Evolutionary conservation across 352 stramenopile species (phyloP).

Genomic region (Globisporangium irregulare): DNA sequence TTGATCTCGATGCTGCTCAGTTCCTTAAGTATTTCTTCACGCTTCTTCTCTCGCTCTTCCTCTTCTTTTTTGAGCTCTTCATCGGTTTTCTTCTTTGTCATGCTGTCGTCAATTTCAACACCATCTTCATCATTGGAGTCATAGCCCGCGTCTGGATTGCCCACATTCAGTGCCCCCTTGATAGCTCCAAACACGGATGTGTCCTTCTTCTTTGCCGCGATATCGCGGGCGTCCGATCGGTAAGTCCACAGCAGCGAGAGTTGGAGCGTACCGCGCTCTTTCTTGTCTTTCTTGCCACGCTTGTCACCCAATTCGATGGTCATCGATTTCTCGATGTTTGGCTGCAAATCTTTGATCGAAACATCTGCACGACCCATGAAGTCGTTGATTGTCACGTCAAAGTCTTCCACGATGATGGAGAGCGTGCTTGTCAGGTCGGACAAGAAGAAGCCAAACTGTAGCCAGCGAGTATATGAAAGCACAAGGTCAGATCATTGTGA

Average conservation of each 20-base stretch:
- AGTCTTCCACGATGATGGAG: conserved; percentile 62
- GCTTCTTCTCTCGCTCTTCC: conserved; percentile 70
- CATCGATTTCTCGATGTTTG: conserved; percentile 55
- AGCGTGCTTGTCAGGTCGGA: conserved; percentile 55
- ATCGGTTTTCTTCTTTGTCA: conserved; percentile 55
- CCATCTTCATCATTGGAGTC: conserved; percentile 71
- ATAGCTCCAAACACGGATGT: conserved; percentile 47
- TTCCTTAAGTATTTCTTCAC: conserved; percentile 70
- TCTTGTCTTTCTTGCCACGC: conserved; percentile 66
- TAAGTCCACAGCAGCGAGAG: conserved; percentile 66
- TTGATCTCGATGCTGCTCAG: conserved; percentile 84
- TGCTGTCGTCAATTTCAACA: conserved; percentile 44
- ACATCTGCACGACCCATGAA: conserved; percentile 74
- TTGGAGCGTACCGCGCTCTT: conserved; percentile 46
- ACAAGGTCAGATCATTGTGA: background rate
- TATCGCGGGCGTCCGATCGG: conserved; percentile 40
- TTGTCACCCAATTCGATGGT: conserved; percentile 59
- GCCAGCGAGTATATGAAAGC: background rate
- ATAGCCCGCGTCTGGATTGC: conserved; percentile 66
- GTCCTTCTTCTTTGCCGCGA: conserved; percentile 74
- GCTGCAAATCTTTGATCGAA: conserved; percentile 47
- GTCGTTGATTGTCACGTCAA: conserved; percentile 75
- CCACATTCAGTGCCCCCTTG: conserved; percentile 36
- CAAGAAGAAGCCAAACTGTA: conserved; percentile 62
- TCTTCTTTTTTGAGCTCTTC: conserved; percentile 72